phyloP scores from a whole-genome alignment of 2,329 filamentous ascomycete species.

The Cordyceps militaris region DNA sequence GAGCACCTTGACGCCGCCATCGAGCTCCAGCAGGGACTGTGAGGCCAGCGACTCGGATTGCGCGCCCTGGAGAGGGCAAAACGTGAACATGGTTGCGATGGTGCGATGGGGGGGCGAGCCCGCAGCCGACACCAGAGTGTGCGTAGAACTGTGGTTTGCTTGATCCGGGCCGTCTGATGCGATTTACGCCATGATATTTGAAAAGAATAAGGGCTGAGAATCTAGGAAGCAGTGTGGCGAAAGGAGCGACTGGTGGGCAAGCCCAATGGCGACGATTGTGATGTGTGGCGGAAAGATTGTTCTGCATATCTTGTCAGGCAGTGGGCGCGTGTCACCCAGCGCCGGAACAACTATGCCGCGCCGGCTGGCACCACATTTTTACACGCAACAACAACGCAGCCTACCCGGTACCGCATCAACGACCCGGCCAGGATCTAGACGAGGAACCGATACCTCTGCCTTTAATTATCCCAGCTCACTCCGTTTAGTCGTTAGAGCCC shows the following conservation, averaged over 20 bases:
- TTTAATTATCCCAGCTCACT: no score
- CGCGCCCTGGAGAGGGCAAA: constrained; percentile 85
- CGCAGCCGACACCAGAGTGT: not conserved
- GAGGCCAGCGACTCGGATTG: constrained; percentile 81
- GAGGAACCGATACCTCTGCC: no score
- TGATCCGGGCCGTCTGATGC: not conserved
- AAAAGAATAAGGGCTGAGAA: not conserved
- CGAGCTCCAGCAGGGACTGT: constrained; percentile 92
- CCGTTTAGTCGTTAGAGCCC: no score
- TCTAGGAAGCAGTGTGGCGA: not conserved
- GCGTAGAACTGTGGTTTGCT: not conserved
- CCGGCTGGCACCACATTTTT: not conserved
- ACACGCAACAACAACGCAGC: not conserved
- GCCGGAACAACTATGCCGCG: constrained; percentile 10
- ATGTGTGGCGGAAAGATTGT: not conserved
- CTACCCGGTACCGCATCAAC: not conserved
- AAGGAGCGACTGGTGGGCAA: not conserved
- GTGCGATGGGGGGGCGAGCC: not conserved
- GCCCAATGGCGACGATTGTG: not conserved
- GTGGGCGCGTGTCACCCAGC: not conserved
- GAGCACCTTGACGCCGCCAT: constrained; percentile 91
- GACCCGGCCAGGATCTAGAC: no score
- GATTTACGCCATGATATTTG: constrained; percentile 2
- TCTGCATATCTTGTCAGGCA: not conserved
- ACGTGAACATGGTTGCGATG: constrained; percentile 75